Evolutionary conservation across 805 yeast species (phyloP), one percentile per base, ranked within the genome.

Genomic region (Candida caryicola): DNA sequence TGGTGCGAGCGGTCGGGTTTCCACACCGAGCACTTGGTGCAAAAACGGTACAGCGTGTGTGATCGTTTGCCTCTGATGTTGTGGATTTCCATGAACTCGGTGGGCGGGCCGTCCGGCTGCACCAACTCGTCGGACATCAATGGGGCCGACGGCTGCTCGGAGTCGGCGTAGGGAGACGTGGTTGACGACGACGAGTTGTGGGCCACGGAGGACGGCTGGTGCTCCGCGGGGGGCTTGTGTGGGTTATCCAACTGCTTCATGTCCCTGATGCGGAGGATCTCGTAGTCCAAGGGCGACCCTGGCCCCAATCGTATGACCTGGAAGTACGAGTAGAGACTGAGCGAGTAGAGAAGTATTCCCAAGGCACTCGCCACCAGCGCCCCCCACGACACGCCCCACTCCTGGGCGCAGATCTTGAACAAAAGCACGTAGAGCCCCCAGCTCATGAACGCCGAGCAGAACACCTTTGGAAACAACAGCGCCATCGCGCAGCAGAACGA

Each of bases 231-330:
- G 7, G 25, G 25, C 10, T 10, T 21, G 7, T 21, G 25, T 21
- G 7, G 25, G 10, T 21, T 21, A 7, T 21, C 25, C 25, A 21
- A 21, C 25, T 21, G 25, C 10, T 25, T 34, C 9, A 37, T 16
- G 21, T 34, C 31, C 12, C 18, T 16, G 25, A 72, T 57, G 13
- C 50, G 47, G 21, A 83, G 56, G 29, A 66, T 74, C 0, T 66
- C 60, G 46, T 66, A 80, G 44, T 82, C 87, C 14, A 64, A 43
- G 0, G 91, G 88, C 13, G 82, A 76, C 0, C 91, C 91, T 0
- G 84, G 73, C 0, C 88, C 88, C 1, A 60, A 59, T 1, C 23
- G n/a, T 1, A 81, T 66, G 3, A 81, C 74, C 44, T 64, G 58
- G 53, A 62, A 76, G 52, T 83, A 83, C 2, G 83, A 63, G 46